These are phyloP conservation scores for Aspergillus sclerotiicarbonarius DNA, from an alignment of 495 filamentous ascomycete species.

Conservation along the genomic window DNA sequence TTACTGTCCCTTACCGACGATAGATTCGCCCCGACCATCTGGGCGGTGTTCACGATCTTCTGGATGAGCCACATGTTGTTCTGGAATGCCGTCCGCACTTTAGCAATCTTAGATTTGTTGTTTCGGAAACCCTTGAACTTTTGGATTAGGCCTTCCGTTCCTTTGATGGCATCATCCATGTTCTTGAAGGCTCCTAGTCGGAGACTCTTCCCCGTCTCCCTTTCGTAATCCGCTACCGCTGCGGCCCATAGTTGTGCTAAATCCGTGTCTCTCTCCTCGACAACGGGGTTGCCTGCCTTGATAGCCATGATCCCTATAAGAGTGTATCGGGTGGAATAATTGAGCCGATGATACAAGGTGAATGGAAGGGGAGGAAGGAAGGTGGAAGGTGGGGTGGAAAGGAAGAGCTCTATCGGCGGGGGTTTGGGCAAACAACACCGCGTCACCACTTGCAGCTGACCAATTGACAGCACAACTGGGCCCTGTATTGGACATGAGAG, in stretches of 20 bases:
- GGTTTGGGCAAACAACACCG: too few relatives aligned
- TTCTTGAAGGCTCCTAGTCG: neutral
- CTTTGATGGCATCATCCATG: conserved; percentile 2
- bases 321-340: too few relatives aligned
- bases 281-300: too few relatives aligned
- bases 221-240: conserved; percentile 3
- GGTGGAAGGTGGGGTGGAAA: too few relatives aligned
- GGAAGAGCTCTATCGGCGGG: too few relatives aligned
- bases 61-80: conserved; percentile 6
- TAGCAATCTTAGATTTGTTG: conserved; percentile 3
- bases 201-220: conserved; percentile 1
- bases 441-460: too few relatives aligned
- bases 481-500: too few relatives aligned
- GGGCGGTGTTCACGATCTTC: conserved; percentile 3
- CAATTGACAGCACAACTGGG: too few relatives aligned
- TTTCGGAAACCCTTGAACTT: conserved; percentile 2
- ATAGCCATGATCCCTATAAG: too few relatives aligned
- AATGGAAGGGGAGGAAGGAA: too few relatives aligned
- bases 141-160: neutral
- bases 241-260: neutral
- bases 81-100: neutral
- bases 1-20: neutral
- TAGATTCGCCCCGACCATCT: neutral
- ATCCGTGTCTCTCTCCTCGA: neutral
- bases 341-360: too few relatives aligned